phyloP scores from a whole-genome alignment of 2,329 filamentous ascomycete genomes.

The Ustilaginoidea virens region DNA sequence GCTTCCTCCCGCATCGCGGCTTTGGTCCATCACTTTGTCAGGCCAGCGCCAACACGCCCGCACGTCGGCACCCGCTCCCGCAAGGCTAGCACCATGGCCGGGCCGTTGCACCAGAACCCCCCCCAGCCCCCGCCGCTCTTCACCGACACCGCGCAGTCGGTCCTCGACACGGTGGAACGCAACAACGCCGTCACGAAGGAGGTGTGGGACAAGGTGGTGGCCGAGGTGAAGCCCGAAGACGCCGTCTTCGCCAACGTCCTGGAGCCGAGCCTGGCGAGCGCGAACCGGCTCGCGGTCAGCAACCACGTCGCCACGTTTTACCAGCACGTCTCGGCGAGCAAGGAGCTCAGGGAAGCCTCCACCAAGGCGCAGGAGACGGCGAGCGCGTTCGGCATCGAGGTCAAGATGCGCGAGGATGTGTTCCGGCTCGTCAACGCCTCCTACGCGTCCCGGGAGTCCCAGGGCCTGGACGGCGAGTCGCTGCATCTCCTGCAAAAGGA shows the following conservation, averaged over 20 bases:
- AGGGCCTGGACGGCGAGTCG: slow-evolving; percentile 50
- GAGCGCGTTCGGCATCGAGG: slow-evolving; percentile 64
- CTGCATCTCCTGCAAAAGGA: slow-evolving; percentile 63
- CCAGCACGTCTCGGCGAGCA: slow-evolving; percentile 58
- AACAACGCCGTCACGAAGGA: slow-evolving; percentile 47
- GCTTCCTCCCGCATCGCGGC: slow-evolving; percentile 41
- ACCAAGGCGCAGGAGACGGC: slow-evolving; percentile 62
- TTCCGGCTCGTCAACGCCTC: slow-evolving; percentile 50
- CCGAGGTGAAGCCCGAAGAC: slow-evolving; percentile 36
- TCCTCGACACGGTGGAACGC: slow-evolving; percentile 51
- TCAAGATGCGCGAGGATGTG: slow-evolving; percentile 67
- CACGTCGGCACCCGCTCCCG: slow-evolving; percentile 16
- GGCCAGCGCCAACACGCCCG: not conserved
- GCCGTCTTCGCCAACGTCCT: slow-evolving; percentile 40
- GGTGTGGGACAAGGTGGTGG: slow-evolving; percentile 52
- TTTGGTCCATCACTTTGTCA: slow-evolving; percentile 33
- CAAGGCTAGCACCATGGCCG: slow-evolving; percentile 47
- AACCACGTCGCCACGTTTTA: slow-evolving; percentile 63
- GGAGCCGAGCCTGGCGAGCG: slow-evolving; percentile 56
- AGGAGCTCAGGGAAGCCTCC: slow-evolving; percentile 56
- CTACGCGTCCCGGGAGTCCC: slow-evolving; percentile 34
- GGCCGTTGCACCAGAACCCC: slow-evolving; percentile 52
- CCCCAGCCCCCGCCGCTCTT: slow-evolving; percentile 68
- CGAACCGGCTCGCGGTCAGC: slow-evolving; percentile 46
- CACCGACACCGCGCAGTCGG: slow-evolving; percentile 53